A percentile compares a stretch with the other conserved stretches of the same genome.
These are phyloP conservation scores for Fusarium nygamai DNA, from an alignment of 2,329 filamentous ascomycete genomes.

Conservation along the genomic window DNA sequence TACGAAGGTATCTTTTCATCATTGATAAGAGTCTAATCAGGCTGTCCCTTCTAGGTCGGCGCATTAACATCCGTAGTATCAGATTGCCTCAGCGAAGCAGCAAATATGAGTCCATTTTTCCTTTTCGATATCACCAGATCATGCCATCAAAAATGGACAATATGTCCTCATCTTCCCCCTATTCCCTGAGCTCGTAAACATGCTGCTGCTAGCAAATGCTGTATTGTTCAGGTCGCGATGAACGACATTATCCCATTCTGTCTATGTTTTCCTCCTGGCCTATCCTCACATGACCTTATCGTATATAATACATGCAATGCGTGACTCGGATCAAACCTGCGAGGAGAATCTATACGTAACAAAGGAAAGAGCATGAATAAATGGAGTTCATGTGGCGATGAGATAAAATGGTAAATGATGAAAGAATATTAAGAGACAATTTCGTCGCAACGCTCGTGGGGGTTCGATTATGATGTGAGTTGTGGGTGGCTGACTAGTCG, in stretches of 20 bases:
- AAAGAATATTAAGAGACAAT: neutral
- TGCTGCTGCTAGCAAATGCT: constrained; percentile 18
- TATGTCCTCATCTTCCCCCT: neutral
- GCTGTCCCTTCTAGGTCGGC: constrained; percentile 6
- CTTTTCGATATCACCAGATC: constrained; percentile 12
- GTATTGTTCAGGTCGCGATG: constrained; percentile 32
- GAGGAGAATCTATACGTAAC: constrained; percentile 28
- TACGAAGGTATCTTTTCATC: neutral
- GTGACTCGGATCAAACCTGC: constrained; percentile 14
- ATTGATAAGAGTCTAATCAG: constrained; percentile 8
- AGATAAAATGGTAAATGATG: constrained; percentile 5
- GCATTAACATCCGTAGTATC: constrained; percentile 5
- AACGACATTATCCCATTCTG: constrained; percentile 11
- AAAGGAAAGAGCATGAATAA: constrained; percentile 26
- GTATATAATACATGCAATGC: constrained; percentile 41
- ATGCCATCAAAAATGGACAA: constrained; percentile 9
- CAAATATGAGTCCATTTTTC: constrained; percentile 8
- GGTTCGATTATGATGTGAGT: neutral
- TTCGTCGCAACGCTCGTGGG: neutral
- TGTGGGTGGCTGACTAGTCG: constrained; percentile 50
- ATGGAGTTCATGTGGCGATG: neutral
- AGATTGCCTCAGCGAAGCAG: constrained; percentile 6
- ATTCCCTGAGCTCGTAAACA: constrained; percentile 9
- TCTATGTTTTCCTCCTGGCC: constrained; percentile 25
- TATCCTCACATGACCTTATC: constrained; percentile 1